Evolutionary conservation across 768 basidiomycete species (phyloP).

Genomic region (Gyrodon lividus): DNA sequence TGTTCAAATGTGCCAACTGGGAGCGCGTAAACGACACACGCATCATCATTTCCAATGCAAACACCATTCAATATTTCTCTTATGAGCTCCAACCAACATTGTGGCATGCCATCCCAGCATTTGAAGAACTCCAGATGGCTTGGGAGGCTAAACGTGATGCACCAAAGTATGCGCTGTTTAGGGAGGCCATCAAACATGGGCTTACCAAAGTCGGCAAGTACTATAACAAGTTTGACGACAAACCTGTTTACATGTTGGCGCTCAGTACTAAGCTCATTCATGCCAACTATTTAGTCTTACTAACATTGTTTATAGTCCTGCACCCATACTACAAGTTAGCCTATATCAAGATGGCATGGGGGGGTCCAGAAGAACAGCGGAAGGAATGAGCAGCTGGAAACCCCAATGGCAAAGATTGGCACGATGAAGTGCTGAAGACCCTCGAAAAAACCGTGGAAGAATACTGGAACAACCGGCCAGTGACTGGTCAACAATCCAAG

Average conservation of each 20-base stretch:
- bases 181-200: conserved; percentile 18
- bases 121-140: conserved; percentile 27
- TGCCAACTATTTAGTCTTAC: neutral
- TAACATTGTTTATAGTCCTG: conserved; percentile 14
- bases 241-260: conserved; percentile 18
- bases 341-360: conserved; percentile 30
- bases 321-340: conserved; percentile 35
- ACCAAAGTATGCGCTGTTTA: conserved; percentile 13
- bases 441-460: conserved; percentile 1
- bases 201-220: conserved; percentile 27
- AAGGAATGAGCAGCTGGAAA: conserved; percentile 7
- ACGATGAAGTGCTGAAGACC: conserved; percentile 9
- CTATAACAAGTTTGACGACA: conserved; percentile 14
- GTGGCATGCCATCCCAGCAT: conserved; percentile 25
- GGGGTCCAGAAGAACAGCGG: conserved; percentile 25
- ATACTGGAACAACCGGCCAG: neutral
- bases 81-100: conserved; percentile 25
- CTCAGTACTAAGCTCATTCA: conserved; percentile 16
- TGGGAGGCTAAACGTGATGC: conserved; percentile 27
- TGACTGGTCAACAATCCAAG: too few relatives aligned
- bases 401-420: conserved; percentile 12
- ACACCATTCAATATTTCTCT: conserved; percentile 31
- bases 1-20: conserved; percentile 23
- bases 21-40: conserved; percentile 10
- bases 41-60: conserved; percentile 22